Evolutionary conservation across 345 rosid genomes (phyloP), one percentile per base, ranked within the genome.

Genomic region (Euphorbia peplus): DNA sequence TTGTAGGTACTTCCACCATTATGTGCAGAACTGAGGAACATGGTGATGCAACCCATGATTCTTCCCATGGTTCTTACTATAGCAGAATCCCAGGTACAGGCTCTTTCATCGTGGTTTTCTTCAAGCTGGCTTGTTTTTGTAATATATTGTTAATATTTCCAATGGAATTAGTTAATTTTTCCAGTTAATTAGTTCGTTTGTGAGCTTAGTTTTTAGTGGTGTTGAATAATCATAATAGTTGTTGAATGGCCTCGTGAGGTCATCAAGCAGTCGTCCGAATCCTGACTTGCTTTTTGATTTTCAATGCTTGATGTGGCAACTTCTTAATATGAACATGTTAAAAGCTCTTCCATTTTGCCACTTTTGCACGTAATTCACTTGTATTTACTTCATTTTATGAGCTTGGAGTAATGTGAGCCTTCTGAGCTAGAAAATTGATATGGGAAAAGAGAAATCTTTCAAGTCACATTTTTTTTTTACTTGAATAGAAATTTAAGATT

Each of bases 1-100:
- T 37, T 77, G 79, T 80, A 95, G 99, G 98, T 95, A 29, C 93
- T 95, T 73, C 99, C 99, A 10, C 99, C 98, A 48, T 90, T 95
- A 57, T 95, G 97, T 87, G 98, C 93, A 19, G 99, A 95, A 79
- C 96, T 95, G 75, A 85, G 99, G 85, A 95, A 95, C 82, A 60
- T 87, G 84, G 99, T 95, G 59, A 90, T 95, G 92, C 99, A 95
- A 74, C 92, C 98, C 21, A 80, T 90, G 84, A 91, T 95, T 74
- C 80, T 95, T 56, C 99, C 99, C 25, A 95, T 95, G 99, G 97
- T 95, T 79, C 82, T 95, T 73, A 91, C 88, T 10, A 91, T 91
- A 68, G 98, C 98, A 35, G 93, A 90, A 79, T 90, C 96, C 76
- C 99, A 95, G 96, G 99, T 95, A 70, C 64, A 52, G 48, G 59